These are phyloP conservation scores for Colletotrichum chlorophyti DNA, from an alignment of 2,329 filamentous ascomycete species.

Conservation along the genomic window DNA sequence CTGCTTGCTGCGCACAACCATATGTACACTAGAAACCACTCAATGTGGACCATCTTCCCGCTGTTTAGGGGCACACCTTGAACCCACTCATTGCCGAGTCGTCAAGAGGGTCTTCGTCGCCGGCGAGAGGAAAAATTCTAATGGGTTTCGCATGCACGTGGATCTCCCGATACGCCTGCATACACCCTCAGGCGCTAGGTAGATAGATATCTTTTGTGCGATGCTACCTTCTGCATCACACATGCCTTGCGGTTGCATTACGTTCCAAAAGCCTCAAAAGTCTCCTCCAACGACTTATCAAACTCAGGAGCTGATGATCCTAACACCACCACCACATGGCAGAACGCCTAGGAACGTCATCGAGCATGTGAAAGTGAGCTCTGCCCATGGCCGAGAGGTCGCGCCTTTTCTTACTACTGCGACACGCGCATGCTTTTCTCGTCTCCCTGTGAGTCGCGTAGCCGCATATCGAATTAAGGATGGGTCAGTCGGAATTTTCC, in stretches of 20 bases:
- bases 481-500: background rate
- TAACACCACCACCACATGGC: no score
- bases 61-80: conserved; percentile 10
- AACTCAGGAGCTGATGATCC: no score
- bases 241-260: conserved; percentile 9
- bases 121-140: conserved; percentile 10
- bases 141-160: conserved; percentile 12
- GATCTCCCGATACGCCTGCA: conserved; percentile 21
- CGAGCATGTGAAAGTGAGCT: no score
- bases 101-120: background rate
- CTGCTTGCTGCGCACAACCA: background rate
- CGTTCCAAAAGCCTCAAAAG: background rate
- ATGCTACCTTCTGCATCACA: background rate
- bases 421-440: conserved; percentile 3
- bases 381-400: no score
- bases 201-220: background rate
- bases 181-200: conserved; percentile 7
- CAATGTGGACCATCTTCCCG: conserved; percentile 19
- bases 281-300: conserved; percentile 1
- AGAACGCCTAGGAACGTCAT: no score
- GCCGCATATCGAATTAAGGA: conserved; percentile 1
- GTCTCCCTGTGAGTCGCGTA: conserved; percentile 12
- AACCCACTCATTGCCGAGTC: background rate
- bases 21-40: conserved; percentile 21
- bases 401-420: background rate